A percentile compares a stretch with the other conserved stretches of the same genome.
phyloP scores from a whole-genome alignment of 2,329 filamentous ascomycete species.

The Dothistroma septosporum region DNA sequence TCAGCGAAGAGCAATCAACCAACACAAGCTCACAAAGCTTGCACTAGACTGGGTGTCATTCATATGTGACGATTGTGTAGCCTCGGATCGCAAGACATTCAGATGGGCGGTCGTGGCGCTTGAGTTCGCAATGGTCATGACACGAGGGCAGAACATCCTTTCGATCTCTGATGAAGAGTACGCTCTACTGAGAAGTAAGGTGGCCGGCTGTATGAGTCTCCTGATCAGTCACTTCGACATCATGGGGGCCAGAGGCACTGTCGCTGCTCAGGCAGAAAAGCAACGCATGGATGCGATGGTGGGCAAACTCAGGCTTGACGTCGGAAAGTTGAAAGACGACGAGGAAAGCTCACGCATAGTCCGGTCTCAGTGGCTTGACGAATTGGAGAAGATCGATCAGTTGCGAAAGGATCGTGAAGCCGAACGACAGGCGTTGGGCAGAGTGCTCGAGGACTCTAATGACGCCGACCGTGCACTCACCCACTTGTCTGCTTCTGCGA shows the following conservation, averaged over 20 bases:
- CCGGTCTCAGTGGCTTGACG: slow-evolving; percentile 68
- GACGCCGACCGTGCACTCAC: slow-evolving; percentile 94
- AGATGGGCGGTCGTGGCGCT: slow-evolving; percentile 93
- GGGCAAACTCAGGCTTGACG: slow-evolving; percentile 70
- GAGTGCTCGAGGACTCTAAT: slow-evolving; percentile 89
- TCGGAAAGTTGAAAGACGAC: slow-evolving; percentile 70
- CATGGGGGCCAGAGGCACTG: slow-evolving; percentile 89
- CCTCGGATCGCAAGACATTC: slow-evolving; percentile 92
- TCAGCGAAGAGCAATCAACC: slow-evolving; percentile 94
- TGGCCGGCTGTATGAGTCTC: slow-evolving; percentile 94
- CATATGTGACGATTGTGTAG: slow-evolving; percentile 93
- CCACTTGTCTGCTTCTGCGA: slow-evolving; percentile 87
- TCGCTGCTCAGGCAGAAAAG: slow-evolving; percentile 91
- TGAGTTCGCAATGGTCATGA: slow-evolving; percentile 97
- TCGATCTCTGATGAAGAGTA: slow-evolving; percentile 87
- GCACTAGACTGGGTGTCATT: slow-evolving; percentile 97
- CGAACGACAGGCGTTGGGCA: slow-evolving; percentile 80
- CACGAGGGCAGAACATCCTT: slow-evolving; percentile 86
- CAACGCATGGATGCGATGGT: slow-evolving; percentile 77
- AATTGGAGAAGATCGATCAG: slow-evolving; percentile 73
- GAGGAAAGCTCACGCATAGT: slow-evolving; percentile 77
- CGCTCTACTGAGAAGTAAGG: slow-evolving; percentile 73
- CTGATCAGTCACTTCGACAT: slow-evolving; percentile 98
- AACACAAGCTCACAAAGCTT: slow-evolving; percentile 86
- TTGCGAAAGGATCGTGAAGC: slow-evolving; percentile 72